A percentile compares a stretch with the other conserved stretches of the same genome.
Evolutionary conservation across 148 eudicot species (phyloP).

Genomic region (Camellia granthamiana): DNA sequence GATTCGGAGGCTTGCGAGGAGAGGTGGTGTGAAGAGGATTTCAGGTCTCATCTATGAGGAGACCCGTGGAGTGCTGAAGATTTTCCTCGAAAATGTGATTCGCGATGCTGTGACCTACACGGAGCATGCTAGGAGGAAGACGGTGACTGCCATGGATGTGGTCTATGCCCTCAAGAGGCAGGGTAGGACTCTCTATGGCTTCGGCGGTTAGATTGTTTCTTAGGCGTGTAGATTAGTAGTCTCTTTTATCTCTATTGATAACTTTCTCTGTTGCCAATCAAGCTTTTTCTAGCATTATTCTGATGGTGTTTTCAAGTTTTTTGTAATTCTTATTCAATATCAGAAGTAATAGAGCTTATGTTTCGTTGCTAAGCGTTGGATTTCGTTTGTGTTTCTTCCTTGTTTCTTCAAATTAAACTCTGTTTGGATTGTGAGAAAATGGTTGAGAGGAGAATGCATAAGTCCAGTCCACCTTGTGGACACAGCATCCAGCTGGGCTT

Average conservation of each 20-base stretch:
- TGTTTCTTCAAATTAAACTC: not conserved
- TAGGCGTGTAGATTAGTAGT: not conserved
- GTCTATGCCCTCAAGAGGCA: constrained; percentile 47
- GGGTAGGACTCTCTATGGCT: constrained; percentile 40
- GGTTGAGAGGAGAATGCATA: too few species aligned
- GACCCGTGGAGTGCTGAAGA: constrained; percentile 39
- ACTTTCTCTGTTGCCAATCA: not conserved
- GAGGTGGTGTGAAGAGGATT: constrained; percentile 42
- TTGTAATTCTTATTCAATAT: not conserved
- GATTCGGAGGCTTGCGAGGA: constrained; percentile 35
- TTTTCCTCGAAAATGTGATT: constrained; percentile 39
- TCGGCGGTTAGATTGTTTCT: constrained; percentile 26
- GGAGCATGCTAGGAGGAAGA: constrained; percentile 42
- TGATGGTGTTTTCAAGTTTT: not conserved
- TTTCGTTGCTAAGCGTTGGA: not conserved
- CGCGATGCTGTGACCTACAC: constrained; percentile 43
- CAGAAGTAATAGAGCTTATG: not conserved
- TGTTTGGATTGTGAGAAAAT: not conserved
- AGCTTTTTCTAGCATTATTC: not conserved
- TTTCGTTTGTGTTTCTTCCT: not conserved
- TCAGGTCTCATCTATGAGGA: constrained; percentile 41
- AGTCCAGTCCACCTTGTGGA: too few species aligned
- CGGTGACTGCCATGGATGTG: constrained; percentile 43
- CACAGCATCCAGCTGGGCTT: too few species aligned
- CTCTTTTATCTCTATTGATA: not conserved